These are phyloP conservation scores for Lumnitzera racemosa DNA, from an alignment of 345 rosid species.

Conservation along the genomic window DNA sequence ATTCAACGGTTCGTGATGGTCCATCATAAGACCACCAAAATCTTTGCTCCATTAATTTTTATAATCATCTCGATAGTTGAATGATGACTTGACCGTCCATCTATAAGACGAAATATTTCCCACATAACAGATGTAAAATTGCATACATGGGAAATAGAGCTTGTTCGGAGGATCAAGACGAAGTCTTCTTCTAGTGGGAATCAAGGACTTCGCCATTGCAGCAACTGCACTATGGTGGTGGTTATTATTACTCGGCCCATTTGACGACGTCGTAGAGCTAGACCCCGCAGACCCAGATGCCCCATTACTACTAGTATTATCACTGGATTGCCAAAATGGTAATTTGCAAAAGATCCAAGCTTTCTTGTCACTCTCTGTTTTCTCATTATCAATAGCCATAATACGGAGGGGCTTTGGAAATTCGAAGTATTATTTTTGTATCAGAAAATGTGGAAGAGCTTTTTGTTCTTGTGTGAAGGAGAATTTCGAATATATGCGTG, in stretches of 20 bases:
- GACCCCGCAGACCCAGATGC: conserved; percentile 28
- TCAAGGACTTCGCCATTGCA: conserved; percentile 50
- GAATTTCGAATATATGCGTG: no score
- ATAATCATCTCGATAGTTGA: no score
- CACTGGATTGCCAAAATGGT: conserved; percentile 54
- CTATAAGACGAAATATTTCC: no score
- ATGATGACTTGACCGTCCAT: no score
- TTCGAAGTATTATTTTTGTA: no score
- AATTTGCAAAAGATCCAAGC: conserved; percentile 36
- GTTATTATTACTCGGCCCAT: conserved; percentile 23
- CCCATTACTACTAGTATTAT: neutral
- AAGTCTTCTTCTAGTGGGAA: conserved; percentile 64
- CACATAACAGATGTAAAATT: no score
- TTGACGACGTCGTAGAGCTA: conserved; percentile 25
- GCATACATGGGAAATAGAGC: conserved; percentile 65
- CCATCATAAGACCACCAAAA: no score
- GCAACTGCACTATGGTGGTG: conserved; percentile 36
- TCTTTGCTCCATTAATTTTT: no score
- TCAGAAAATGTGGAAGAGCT: no score
- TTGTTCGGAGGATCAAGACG: conserved; percentile 70
- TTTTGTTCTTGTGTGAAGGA: no score
- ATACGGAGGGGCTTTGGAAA: no score
- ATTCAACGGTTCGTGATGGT: no score
- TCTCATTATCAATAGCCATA: conserved; percentile 33
- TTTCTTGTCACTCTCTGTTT: conserved; percentile 25